Base-by-base conservation (phyloP, 2,329 filamentous ascomycete species). In the Pseudopyricularia cyperi region DNA sequence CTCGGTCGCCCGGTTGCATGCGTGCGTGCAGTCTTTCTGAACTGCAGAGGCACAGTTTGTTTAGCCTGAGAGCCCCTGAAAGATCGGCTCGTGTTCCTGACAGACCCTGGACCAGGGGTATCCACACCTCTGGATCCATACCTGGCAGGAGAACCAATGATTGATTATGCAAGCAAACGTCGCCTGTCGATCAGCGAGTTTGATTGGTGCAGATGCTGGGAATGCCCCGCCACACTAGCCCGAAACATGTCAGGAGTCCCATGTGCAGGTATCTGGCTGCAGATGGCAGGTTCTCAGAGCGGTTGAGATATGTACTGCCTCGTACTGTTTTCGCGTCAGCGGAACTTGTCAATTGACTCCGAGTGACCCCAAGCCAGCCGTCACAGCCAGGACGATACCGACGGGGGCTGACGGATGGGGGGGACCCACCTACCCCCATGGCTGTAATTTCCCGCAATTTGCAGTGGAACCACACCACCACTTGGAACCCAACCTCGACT, bases 71-170 rank as follows among this genome's bases (percentile, higher is more conserved):
- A 15, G 30, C 47, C 47, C 47, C 47, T 49, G 47, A 49, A 49
- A 49, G 24, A n/a, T 22, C 47, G 32, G 28, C 34, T 49, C 47
- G 47, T 49, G 47, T 49, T 49, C 47, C 47, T 49, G 47, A 24
- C 37, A 42, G 37, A 42, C 37, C 37, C 37, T 42, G 37, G 37
- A 22, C 9, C 47, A 37, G 32, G 47, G 32, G 47, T 34, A 33
- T 15, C 47, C 32, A 49, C 47, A 42, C 17, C 19, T 42, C 22
- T n/a, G 22, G 37, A 42, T 42, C 37, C 30, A 17, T 34, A 33
- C 47, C 30, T 34, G 30, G 32, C 47, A 49, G 32, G 30, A 37
- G 19, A 12, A 33, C 47, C 47, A 49, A 49, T 49, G 12, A 37
- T 8, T 12, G n/a, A 22, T 4, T 7, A 33, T 7, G 32, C 28